A percentile compares a stretch with the other conserved stretches of the same genome.
Conservation (phyloP, 768 basidiomycete species). For the Hygrocybe punicea region DNA sequence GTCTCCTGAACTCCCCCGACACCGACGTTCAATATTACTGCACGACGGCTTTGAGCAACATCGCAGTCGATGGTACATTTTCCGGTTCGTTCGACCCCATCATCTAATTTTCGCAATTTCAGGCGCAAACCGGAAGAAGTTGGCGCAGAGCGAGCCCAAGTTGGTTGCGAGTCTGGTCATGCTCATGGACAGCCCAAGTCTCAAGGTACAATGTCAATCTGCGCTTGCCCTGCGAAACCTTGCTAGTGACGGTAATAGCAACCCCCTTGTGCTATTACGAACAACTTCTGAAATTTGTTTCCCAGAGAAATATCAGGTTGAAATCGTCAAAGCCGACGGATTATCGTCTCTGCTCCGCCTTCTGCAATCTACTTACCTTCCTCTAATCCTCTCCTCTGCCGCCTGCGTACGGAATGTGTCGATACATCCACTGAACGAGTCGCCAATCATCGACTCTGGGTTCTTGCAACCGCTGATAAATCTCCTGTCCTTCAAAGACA, state of each 20-base stretch:
- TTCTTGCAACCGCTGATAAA: slow-evolving; percentile 96
- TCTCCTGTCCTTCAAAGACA: slow-evolving; percentile 95
- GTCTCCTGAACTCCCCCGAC: slow-evolving; percentile 89
- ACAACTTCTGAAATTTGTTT: slow-evolving; percentile 1
- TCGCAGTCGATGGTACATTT: slow-evolving; percentile 84
- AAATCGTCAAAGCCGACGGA: slow-evolving; percentile 95
- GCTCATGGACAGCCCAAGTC: slow-evolving; percentile 94
- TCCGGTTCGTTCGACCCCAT: background rate
- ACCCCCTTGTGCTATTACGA: background rate
- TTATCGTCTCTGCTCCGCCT: slow-evolving; percentile 89
- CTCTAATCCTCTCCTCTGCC: slow-evolving; percentile 95
- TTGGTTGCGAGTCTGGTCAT: slow-evolving; percentile 89
- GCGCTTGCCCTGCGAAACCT: slow-evolving; percentile 94
- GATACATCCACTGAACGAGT: slow-evolving; percentile 97
- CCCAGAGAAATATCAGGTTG: slow-evolving; percentile 95
- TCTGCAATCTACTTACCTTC: slow-evolving; percentile 93
- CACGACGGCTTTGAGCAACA: slow-evolving; percentile 96
- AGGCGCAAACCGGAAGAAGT: slow-evolving; percentile 89
- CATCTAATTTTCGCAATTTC: background rate
- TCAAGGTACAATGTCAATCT: slow-evolving; percentile 99
- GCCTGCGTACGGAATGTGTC: slow-evolving; percentile 99
- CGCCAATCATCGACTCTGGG: slow-evolving; percentile 97
- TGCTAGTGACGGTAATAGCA: slow-evolving; percentile 82
- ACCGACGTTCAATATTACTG: slow-evolving; percentile 99
- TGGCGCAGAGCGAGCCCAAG: slow-evolving; percentile 91